Base-by-base conservation (phyloP, 164 flowering plant genomes). In the Tetrastigma voinierianum region DNA sequence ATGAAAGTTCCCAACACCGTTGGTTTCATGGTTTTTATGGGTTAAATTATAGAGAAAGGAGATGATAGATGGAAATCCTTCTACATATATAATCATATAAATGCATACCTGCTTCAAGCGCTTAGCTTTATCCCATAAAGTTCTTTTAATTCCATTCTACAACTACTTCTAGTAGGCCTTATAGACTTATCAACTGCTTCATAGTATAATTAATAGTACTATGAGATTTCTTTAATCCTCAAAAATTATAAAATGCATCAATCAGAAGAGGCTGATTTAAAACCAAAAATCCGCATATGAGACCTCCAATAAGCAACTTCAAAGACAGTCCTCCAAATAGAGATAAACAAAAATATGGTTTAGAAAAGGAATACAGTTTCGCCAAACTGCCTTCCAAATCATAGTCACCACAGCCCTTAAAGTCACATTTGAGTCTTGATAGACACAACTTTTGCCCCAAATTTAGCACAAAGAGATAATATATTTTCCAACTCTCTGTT, bases 391-490 rank as follows among this genome's bases (percentile, higher is more conserved):
- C 73, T 46, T 76, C 86, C 83, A 92, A 73, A 64, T 92, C 70
- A 97, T 96, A 95, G 49, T 83, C 72, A 44, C 70, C 77, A 76
- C 80, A 81, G 63, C 74, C 76, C 54, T 81, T 74, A 25, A 32
- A 61, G 56, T 85, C 70, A 59, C 78, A 88, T 55, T 90, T 94
- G 77, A 89, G 64, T n/a, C 98, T 97, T 0, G 99, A 95, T 70
- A 88, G 98, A 90, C 51, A 95, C 72, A 57, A 92, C 93, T 76
- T 76, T 84, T 17, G 97, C 98, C 51, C 96, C 93, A 77, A 75
- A 77, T 63, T 80, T 84, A 11, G 94, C 88, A 76, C 97, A 90
- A 11, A 80, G 67, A 47, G 86, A 74, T 57, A 95, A 70, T 68
- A 95, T 69, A 20, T 51, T 70, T 23, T 70, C 77, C 17, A 92